Percentiles rank a stretch among this genome's conserved stretches.
These are phyloP conservation scores for Oehlia diaphana DNA, from an alignment of 192 early-diverging fungal genomes.

Conservation along the genomic window DNA sequence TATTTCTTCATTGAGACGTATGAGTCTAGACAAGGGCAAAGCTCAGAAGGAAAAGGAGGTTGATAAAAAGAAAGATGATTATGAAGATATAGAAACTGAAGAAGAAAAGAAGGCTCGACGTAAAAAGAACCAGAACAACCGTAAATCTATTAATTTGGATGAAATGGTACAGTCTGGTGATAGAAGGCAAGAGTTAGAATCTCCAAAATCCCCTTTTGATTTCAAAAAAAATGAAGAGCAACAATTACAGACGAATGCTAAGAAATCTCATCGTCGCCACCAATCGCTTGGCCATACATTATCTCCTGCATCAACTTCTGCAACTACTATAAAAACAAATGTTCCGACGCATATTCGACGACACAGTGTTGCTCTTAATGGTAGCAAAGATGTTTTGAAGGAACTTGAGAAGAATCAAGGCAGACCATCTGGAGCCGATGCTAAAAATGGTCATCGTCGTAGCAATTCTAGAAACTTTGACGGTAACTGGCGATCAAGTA, in stretches of 20 bases:
- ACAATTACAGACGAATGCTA: neutral
- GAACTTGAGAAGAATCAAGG: constrained; percentile 25
- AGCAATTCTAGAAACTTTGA: constrained; percentile 45
- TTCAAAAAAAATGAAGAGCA: constrained; percentile 21
- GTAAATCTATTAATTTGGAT: constrained; percentile 13
- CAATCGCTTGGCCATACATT: constrained; percentile 29
- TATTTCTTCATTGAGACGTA: constrained; percentile 40
- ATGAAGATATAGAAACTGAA: constrained; percentile 15
- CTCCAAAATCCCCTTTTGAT: constrained; percentile 25
- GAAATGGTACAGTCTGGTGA: neutral
- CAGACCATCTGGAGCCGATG: neutral
- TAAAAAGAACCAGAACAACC: constrained; percentile 19
- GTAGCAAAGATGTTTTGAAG: constrained; percentile 28
- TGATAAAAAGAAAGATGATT: constrained; percentile 27
- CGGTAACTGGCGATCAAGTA: constrained; percentile 40
- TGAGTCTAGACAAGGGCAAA: constrained; percentile 36
- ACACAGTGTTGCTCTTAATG: constrained; percentile 32
- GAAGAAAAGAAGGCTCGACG: constrained; percentile 20
- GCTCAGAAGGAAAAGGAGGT: constrained; percentile 34
- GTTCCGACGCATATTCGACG: constrained; percentile 21
- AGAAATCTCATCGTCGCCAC: constrained; percentile 30
- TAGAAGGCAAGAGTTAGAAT: constrained; percentile 8
- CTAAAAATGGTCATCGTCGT: constrained; percentile 33
- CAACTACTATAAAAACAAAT: neutral
- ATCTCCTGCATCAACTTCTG: neutral